phyloP scores from a whole-genome alignment of 2,329 filamentous ascomycete species.

The Cytospora leucostoma region DNA sequence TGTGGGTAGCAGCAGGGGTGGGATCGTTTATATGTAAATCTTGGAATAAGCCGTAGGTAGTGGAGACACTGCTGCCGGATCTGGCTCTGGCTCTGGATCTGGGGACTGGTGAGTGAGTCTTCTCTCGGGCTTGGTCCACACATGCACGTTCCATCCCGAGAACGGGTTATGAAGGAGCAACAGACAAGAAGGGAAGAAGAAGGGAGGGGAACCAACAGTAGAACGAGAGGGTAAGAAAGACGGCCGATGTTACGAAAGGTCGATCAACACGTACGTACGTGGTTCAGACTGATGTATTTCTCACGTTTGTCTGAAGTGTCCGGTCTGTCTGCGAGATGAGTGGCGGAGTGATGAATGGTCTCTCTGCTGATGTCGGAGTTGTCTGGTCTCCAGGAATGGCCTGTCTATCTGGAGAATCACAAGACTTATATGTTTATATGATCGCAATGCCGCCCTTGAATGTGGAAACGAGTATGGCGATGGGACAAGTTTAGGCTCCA shows the following conservation, averaged over 20 bases:
- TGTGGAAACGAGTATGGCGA: conserved; percentile 18
- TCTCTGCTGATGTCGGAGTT: neutral
- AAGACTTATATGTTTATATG: conserved; percentile 14
- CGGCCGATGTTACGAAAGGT: conserved; percentile 1
- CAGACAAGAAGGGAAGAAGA: conserved; percentile 18
- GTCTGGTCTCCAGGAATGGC: neutral
- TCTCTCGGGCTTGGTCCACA: conserved; percentile 34
- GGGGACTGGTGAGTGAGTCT: conserved; percentile 40
- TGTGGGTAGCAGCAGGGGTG: conserved; percentile 28
- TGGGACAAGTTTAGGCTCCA: conserved; percentile 22
- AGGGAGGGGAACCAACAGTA: conserved; percentile 20
- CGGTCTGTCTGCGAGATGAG: neutral
- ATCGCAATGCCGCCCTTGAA: conserved; percentile 7
- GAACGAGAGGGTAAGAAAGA: conserved; percentile 18
- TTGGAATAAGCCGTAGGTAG: conserved; percentile 31
- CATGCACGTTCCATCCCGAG: conserved; percentile 35
- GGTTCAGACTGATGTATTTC: neutral
- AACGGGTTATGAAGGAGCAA: conserved; percentile 33
- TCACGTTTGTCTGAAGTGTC: neutral
- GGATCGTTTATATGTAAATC: conserved; percentile 34
- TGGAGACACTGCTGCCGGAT: conserved; percentile 35
- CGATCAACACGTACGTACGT: conserved; percentile 18
- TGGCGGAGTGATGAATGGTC: neutral
- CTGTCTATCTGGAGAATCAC: neutral
- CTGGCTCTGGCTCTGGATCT: conserved; percentile 36